Evolutionary conservation across 163 green algal genomes (phyloP).

Genomic region (Scenedesmus sp.): DNA sequence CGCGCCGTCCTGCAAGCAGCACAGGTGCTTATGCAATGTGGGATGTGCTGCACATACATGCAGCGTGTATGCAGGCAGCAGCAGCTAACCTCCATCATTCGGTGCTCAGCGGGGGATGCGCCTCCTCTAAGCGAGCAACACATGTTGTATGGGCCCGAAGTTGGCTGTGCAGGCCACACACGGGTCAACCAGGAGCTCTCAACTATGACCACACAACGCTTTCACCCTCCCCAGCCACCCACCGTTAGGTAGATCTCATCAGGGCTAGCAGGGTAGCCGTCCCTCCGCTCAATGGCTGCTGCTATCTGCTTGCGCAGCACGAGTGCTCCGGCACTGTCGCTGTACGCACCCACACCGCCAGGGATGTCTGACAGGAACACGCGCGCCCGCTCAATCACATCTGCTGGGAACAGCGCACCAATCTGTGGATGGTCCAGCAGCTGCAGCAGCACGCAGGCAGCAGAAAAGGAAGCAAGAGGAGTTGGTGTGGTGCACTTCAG

Average conservation of each 20-base stretch:
- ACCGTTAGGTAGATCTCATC: slow-evolving; percentile 85
- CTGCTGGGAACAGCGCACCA: slow-evolving; percentile 81
- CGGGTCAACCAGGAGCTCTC: too few relatives aligned
- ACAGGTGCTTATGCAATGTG: not conserved
- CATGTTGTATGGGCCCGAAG: too few relatives aligned
- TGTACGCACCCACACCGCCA: slow-evolving; percentile 81
- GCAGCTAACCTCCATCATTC: too few relatives aligned
- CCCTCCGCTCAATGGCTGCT: slow-evolving; percentile 76
- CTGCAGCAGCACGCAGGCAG: slow-evolving; percentile 51
- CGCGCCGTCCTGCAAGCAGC: slow-evolving; percentile 62
- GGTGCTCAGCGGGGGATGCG: too few relatives aligned
- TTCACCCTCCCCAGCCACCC: not conserved
- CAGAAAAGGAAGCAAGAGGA: not conserved
- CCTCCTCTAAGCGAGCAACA: too few relatives aligned
- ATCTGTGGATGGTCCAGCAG: slow-evolving; percentile 74
- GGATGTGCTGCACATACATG: too few relatives aligned
- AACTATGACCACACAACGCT: not conserved
- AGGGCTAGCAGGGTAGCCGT: slow-evolving; percentile 78
- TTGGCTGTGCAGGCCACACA: too few relatives aligned
- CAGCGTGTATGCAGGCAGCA: too few relatives aligned
- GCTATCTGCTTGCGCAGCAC: slow-evolving; percentile 74
- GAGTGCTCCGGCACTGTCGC: slow-evolving; percentile 69
- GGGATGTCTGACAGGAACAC: slow-evolving; percentile 77
- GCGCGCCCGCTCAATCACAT: slow-evolving; percentile 80
- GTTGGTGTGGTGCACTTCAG: not conserved